These are phyloP conservation scores for Macaranga tanarius DNA, from an alignment of 441 rosid genomes.

Conservation along the genomic window DNA sequence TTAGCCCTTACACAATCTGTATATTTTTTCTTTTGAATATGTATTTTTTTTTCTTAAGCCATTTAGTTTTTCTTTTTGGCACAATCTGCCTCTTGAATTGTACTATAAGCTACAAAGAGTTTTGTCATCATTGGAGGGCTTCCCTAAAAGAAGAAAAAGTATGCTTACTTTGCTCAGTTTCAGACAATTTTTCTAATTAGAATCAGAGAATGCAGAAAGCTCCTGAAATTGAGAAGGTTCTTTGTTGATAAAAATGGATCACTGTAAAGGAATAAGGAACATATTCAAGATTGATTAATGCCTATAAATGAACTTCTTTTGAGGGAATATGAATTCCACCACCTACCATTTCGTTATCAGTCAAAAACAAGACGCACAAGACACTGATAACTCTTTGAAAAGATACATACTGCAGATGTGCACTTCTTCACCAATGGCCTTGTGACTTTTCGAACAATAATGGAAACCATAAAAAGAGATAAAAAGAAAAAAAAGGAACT, in stretches of 20 bases:
- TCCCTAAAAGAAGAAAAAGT: neutral
- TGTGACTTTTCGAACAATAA: neutral
- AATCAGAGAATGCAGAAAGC: neutral
- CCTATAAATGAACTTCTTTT: neutral
- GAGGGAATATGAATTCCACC: slow-evolving; percentile 15
- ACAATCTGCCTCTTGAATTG: neutral
- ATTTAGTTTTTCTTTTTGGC: neutral
- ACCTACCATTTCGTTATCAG: slow-evolving; percentile 14
- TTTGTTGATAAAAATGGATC: neutral
- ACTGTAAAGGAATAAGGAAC: slow-evolving; percentile 6
- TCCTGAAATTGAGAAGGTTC: slow-evolving; percentile 9
- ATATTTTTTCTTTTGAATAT: neutral
- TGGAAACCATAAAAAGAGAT: neutral
- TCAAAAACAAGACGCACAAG: neutral
- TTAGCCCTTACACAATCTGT: neutral
- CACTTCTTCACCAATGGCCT: slow-evolving; percentile 17
- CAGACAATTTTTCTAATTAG: neutral
- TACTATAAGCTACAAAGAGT: neutral
- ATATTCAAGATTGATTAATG: slow-evolving; percentile 20
- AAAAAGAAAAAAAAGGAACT: neutral
- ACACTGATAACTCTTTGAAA: neutral
- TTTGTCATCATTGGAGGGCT: neutral
- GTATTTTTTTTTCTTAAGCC: neutral
- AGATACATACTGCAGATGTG: neutral
- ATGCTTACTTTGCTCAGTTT: neutral